Conservation (phyloP, 1,139 yeast genomes). For the Sugiyamaella neomexicana region DNA sequence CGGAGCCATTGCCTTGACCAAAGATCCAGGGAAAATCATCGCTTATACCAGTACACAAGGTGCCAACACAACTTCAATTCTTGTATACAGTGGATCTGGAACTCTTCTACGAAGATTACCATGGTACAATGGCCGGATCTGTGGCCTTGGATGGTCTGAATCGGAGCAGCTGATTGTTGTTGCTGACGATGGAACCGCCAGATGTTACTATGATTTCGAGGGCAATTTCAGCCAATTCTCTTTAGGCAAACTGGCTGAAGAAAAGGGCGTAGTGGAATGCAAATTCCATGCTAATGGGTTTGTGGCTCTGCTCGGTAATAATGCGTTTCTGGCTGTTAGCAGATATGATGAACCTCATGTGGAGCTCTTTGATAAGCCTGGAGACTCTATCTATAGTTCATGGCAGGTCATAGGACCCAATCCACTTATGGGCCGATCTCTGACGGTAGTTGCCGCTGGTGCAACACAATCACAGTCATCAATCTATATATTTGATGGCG, state of each 20-base stretch:
- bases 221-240: constrained; percentile 61
- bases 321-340: constrained; percentile 41
- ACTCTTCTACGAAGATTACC: constrained; percentile 48
- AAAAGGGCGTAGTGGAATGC: constrained; percentile 43
- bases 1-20: constrained; percentile 47
- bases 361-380: constrained; percentile 25
- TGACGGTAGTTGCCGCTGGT: constrained; percentile 33
- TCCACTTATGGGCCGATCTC: constrained; percentile 24
- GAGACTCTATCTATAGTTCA: constrained; percentile 20
- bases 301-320: constrained; percentile 40
- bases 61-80: constrained; percentile 37
- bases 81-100: constrained; percentile 58
- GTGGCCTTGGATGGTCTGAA: constrained; percentile 57
- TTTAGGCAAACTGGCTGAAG: constrained; percentile 43
- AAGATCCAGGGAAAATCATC: constrained; percentile 32
- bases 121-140: constrained; percentile 52
- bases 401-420: constrained; percentile 42
- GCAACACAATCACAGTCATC: neutral
- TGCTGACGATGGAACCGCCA: constrained; percentile 56
- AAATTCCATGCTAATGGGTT: constrained; percentile 43
- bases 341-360: constrained; percentile 39
- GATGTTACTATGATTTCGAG: constrained; percentile 68
- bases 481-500: constrained; percentile 10
- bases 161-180: constrained; percentile 64
- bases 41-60: constrained; percentile 29